Base-by-base conservation (phyloP, 768 basidiomycete species). In the Tricholoma furcatifolium region DNA sequence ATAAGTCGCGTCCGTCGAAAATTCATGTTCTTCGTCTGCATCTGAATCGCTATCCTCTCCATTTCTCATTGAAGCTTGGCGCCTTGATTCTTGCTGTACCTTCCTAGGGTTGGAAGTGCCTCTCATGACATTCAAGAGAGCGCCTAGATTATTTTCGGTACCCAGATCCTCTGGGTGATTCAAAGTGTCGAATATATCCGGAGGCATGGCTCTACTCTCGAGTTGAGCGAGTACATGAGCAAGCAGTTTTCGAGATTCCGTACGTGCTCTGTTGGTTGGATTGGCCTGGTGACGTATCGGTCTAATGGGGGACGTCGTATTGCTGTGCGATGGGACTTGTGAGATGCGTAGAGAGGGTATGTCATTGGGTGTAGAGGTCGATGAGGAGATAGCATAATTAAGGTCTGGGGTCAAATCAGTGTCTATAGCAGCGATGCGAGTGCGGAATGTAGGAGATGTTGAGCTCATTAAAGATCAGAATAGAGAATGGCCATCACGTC, bases 241-340 rank as follows among this genome's bases (percentile, higher is more conserved):
- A 3, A 91, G 72, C 20, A 90, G 72, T 63, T 91, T 91, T 44
- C 82, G 79, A 8, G 84, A 81, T 65, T 89, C 89, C 48, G 80
- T 77, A 31, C 72, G 72, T 24, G 77, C 77, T 56, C 76, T 77
- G 48, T 65, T 67, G 24, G 71, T 67, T 56, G 67, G 41, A 54
- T 62, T 61, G 50, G 57, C 41, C 40, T 54, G 59, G 18, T 56
- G 57, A 6, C 57, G 51, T 20, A 64, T 55, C 31, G 50, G 54
- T 42, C 49, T 64, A 34, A 43, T 58, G 40, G 48, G 65, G 30
- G 60, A 58, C n/a, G 53, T 62, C 42, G 63, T 15, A 18, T 63
- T 63, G 27, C 53, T 54, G 46, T 60, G 54, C 39, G 65, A 46
- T 24, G 66, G 61, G 9, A 55, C 48, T 27, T 27, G 27, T 20